Evolutionary conservation across 176 grass and related monocot genomes (phyloP).

Genomic region (Oryza nivara): DNA sequence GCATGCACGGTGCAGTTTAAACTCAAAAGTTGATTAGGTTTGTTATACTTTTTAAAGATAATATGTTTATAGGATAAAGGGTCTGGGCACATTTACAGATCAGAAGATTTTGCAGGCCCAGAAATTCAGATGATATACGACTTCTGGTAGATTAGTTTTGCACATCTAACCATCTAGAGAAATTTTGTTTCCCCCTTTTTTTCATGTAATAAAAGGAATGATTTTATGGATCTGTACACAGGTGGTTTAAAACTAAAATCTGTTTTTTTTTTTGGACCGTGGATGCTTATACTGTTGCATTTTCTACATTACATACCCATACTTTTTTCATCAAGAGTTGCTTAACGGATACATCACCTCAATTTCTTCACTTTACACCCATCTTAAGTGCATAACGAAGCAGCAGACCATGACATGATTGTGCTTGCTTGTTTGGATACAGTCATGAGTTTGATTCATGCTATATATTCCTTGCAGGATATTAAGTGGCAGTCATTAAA

Average conservation of each 20-base stretch:
- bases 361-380: constrained; percentile 1
- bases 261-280: background rate
- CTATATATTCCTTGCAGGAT: constrained; percentile 56
- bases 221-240: background rate
- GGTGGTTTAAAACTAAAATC: background rate
- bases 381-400: constrained; percentile 16
- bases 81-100: background rate
- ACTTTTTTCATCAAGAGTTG: background rate
- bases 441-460: constrained; percentile 26
- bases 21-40: background rate
- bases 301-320: background rate
- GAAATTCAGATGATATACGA: background rate
- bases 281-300: constrained; percentile 15
- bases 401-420: background rate
- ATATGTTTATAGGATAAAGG: background rate
- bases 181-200: background rate
- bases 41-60: constrained; percentile 5
- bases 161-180: background rate
- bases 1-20: background rate
- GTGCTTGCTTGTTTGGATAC: constrained; percentile 5
- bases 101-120: background rate
- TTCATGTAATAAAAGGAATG: background rate
- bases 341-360: background rate
- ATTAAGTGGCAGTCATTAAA: constrained; percentile 62
- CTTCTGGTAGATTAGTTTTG: constrained; percentile 9